Conservation (phyloP, 176 grass and related monocot species). For the Paspalum notatum region DNA sequence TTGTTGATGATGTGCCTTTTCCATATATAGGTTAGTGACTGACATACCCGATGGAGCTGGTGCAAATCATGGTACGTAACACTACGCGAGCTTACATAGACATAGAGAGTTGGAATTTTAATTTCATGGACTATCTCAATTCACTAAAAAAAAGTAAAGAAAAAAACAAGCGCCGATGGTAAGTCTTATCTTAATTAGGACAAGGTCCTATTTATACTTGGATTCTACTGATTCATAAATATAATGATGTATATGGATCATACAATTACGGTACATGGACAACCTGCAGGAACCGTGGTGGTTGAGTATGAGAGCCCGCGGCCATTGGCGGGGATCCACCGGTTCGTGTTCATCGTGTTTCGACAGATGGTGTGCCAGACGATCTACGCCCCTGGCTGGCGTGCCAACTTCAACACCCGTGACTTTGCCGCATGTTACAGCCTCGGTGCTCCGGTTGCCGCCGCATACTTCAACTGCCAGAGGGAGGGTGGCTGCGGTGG, state of each 20-base stretch:
- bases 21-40: conserved; percentile 66
- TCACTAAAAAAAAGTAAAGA: neutral
- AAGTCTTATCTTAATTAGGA: no score
- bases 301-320: conserved; percentile 55
- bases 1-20: neutral
- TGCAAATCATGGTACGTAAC: conserved; percentile 56
- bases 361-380: conserved; percentile 49
- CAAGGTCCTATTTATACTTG: no score
- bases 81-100: neutral
- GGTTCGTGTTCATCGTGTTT: conserved; percentile 68
- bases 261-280: neutral
- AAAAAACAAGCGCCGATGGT: no score
- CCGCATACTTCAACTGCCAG: conserved; percentile 71
- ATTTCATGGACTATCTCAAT: neutral
- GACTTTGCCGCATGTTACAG: conserved; percentile 60
- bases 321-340: conserved; percentile 63
- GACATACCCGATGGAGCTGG: conserved; percentile 76
- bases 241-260: no score
- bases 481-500: conserved; percentile 74
- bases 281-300: conserved; percentile 54
- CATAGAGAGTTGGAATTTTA: neutral
- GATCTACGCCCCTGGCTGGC: conserved; percentile 66
- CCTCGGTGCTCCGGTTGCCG: conserved; percentile 50
- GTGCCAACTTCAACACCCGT: conserved; percentile 73
- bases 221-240: no score